Conservation (phyloP, 345 rosid genomes). For the Eutrema japonicum region DNA sequence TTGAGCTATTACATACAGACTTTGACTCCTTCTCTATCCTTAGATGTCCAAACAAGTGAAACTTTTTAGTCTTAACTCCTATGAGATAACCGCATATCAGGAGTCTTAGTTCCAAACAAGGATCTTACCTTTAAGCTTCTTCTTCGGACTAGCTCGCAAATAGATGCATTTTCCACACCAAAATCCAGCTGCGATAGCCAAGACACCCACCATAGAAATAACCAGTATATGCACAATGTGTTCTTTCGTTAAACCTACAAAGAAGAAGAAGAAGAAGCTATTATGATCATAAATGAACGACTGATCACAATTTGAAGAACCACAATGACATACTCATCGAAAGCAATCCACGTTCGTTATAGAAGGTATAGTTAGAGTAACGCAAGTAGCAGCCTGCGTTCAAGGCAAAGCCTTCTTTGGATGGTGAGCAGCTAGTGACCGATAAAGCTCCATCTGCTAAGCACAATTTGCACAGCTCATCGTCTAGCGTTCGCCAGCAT, state of each 20-base stretch:
- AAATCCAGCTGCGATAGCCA: slow-evolving; percentile 41
- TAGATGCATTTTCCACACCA: slow-evolving; percentile 45
- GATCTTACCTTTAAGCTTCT: slow-evolving; percentile 39
- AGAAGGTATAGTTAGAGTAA: slow-evolving; percentile 48
- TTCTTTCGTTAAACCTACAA: slow-evolving; percentile 31
- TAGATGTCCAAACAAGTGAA: slow-evolving; percentile 43
- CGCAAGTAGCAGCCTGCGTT: slow-evolving; percentile 60
- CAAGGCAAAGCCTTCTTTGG: slow-evolving; percentile 53
- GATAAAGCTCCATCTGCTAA: slow-evolving; percentile 44
- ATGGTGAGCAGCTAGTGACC: slow-evolving; percentile 48
- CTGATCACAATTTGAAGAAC: background rate
- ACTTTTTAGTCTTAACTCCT: slow-evolving; percentile 27
- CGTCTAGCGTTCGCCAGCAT: slow-evolving; percentile 52
- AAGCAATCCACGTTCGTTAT: slow-evolving; percentile 33
- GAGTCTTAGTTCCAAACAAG: slow-evolving; percentile 1
- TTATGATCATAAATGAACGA: background rate
- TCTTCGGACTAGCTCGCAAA: slow-evolving; percentile 35
- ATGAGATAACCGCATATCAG: slow-evolving; percentile 1
- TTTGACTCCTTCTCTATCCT: slow-evolving; percentile 49
- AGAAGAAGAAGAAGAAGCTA: background rate
- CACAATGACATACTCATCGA: slow-evolving; percentile 28
- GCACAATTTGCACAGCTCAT: slow-evolving; percentile 46
- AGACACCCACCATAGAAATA: slow-evolving; percentile 31
- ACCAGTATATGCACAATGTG: slow-evolving; percentile 8
- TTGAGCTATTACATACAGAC: slow-evolving; percentile 37